Evolutionary conservation across 2,329 filamentous ascomycete genomes (phyloP).

Genomic region (Shiraia bambusicola): DNA sequence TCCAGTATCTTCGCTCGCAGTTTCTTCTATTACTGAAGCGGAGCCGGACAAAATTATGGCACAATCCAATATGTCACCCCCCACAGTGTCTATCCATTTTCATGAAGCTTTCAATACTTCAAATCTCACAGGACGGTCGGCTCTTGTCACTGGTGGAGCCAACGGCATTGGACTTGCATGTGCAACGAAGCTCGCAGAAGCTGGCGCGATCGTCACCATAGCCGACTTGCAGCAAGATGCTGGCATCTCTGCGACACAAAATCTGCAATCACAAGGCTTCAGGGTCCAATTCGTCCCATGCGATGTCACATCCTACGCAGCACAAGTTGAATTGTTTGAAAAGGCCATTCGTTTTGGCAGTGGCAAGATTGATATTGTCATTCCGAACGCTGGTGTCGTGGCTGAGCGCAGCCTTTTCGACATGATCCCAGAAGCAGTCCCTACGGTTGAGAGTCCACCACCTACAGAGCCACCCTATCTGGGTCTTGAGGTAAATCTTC

Average conservation of each 20-base stretch:
- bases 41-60: not conserved
- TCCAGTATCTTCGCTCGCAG: no score
- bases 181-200: slow-evolving; percentile 18
- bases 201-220: slow-evolving; percentile 28
- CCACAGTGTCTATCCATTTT: slow-evolving; percentile 14
- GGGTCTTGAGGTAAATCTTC: slow-evolving; percentile 24
- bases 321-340: slow-evolving; percentile 35
- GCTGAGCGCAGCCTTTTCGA: slow-evolving; percentile 25
- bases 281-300: slow-evolving; percentile 33
- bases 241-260: slow-evolving; percentile 11
- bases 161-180: slow-evolving; percentile 31
- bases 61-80: not conserved
- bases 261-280: slow-evolving; percentile 16
- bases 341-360: slow-evolving; percentile 27
- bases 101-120: slow-evolving; percentile 13
- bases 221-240: slow-evolving; percentile 21
- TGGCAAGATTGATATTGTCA: slow-evolving; percentile 32
- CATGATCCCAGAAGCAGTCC: slow-evolving; percentile 14
- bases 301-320: slow-evolving; percentile 34
- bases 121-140: slow-evolving; percentile 19
- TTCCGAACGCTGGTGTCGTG: slow-evolving; percentile 35
- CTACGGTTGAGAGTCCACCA: slow-evolving; percentile 14
- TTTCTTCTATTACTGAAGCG: no score
- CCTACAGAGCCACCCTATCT: slow-evolving; percentile 21
- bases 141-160: slow-evolving; percentile 30